Evolutionary conservation across 345 rosid genomes (phyloP).

Genomic region (Mangifera indica): DNA sequence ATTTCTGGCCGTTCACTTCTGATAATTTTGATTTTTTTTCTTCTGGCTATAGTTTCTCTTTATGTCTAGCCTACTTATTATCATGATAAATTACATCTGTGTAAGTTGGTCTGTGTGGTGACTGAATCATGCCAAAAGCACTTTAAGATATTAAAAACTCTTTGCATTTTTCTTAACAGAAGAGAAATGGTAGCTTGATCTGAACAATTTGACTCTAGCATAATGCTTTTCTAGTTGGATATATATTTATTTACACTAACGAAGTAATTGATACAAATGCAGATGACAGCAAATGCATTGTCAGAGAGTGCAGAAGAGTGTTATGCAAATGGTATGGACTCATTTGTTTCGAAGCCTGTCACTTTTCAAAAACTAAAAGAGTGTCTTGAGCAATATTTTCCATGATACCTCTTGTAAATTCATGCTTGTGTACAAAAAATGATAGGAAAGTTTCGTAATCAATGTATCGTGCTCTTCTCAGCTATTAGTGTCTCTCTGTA

Average conservation of each 20-base stretch:
- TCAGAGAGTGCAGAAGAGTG: slow-evolving; percentile 93
- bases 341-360: slow-evolving; percentile 87
- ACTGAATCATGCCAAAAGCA: too few species aligned
- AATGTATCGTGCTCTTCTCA: slow-evolving; percentile 28
- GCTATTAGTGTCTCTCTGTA: slow-evolving; percentile 30
- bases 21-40: too few species aligned
- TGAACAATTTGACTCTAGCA: too few species aligned
- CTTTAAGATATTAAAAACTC: too few species aligned
- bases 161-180: too few species aligned
- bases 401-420: slow-evolving; percentile 43
- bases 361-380: slow-evolving; percentile 74
- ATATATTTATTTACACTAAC: too few species aligned
- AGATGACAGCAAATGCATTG: slow-evolving; percentile 96
- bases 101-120: too few species aligned
- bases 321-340: slow-evolving; percentile 88
- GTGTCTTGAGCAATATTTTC: slow-evolving; percentile 63
- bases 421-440: slow-evolving; percentile 37
- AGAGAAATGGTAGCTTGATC: too few species aligned
- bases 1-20: neutral
- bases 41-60: too few species aligned
- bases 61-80: too few species aligned
- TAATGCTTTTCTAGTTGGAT: too few species aligned
- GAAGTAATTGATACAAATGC: slow-evolving; percentile 37
- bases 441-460: slow-evolving; percentile 64
- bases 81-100: too few species aligned